Conservation (phyloP, 1,139 yeast genomes). For the Tardiomyces depauwii region DNA sequence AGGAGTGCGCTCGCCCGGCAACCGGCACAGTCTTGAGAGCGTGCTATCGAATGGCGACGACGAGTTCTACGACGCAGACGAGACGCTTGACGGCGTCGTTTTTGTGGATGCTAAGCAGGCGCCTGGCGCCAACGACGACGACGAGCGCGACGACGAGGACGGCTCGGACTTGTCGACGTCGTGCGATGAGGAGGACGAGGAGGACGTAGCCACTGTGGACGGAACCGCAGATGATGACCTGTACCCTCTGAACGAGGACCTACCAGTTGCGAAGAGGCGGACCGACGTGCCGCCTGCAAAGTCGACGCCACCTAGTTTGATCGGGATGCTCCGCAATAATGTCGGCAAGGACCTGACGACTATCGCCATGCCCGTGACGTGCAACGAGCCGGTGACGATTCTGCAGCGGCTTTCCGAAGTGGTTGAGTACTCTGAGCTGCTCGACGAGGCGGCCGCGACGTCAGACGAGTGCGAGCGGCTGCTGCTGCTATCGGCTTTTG, state of each 20-base stretch:
- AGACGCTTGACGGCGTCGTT: slow-evolving; percentile 30
- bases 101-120: slow-evolving; percentile 13
- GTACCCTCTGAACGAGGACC: slow-evolving; percentile 36
- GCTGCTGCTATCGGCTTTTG: slow-evolving; percentile 69
- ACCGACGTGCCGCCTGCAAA: slow-evolving; percentile 48
- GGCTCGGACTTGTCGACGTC: slow-evolving; percentile 10
- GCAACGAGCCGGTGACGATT: slow-evolving; percentile 82
- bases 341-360: slow-evolving; percentile 86
- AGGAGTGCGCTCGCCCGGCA: background rate
- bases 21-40: background rate
- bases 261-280: slow-evolving; percentile 38
- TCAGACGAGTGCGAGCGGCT: slow-evolving; percentile 39
- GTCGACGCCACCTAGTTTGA: slow-evolving; percentile 69
- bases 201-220: slow-evolving; percentile 11
- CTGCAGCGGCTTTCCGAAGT: slow-evolving; percentile 71
- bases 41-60: background rate
- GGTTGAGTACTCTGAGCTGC: slow-evolving; percentile 60
- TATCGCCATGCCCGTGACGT: slow-evolving; percentile 87
- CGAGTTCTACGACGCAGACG: slow-evolving; percentile 63
- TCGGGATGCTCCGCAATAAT: slow-evolving; percentile 72
- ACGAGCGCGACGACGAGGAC: slow-evolving; percentile 10
- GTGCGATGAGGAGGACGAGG: slow-evolving; percentile 22
- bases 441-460: slow-evolving; percentile 46
- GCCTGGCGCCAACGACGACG: slow-evolving; percentile 20
- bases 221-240: slow-evolving; percentile 22